Conservation (phyloP, 768 basidiomycete species). For the Auricularia heimuer region DNA sequence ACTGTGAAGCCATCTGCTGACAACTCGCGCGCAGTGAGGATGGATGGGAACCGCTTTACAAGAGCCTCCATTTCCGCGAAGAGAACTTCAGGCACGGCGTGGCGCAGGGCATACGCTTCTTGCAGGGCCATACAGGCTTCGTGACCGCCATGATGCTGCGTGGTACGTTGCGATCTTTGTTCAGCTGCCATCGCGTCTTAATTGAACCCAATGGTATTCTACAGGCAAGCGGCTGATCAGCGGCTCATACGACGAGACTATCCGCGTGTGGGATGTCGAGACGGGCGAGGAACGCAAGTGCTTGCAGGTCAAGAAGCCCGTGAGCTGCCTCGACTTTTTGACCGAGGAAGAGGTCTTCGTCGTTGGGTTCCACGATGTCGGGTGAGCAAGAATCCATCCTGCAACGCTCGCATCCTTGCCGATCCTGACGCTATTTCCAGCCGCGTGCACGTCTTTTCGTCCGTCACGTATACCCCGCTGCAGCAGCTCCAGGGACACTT, state of each 20-base stretch:
- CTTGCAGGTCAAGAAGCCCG: conserved; percentile 76
- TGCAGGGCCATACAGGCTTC: conserved; percentile 78
- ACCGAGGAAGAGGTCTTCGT: conserved; percentile 79
- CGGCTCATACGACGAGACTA: conserved; percentile 87
- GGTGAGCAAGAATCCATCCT: conserved; percentile 29
- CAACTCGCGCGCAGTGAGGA: background rate
- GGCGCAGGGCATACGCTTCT: conserved; percentile 67
- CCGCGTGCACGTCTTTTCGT: conserved; percentile 82
- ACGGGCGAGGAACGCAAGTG: conserved; percentile 62
- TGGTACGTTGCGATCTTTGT: conserved; percentile 19
- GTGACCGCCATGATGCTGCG: conserved; percentile 72
- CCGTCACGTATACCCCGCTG: conserved; percentile 71
- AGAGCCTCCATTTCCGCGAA: conserved; percentile 75
- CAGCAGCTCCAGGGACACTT: conserved; percentile 76
- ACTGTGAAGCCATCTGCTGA: no score
- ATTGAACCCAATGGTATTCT: background rate
- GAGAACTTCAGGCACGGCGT: conserved; percentile 69
- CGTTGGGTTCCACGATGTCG: conserved; percentile 87
- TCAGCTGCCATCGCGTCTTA: no score
- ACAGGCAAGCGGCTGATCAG: conserved; percentile 71
- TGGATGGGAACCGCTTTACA: conserved; percentile 57
- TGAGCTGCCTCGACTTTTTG: conserved; percentile 82
- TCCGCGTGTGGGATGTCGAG: conserved; percentile 83
- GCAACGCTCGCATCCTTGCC: no score
- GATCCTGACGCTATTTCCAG: conserved; percentile 26